Conservation (phyloP, 2,329 filamentous ascomycete genomes). For the Ascochyta koolunga region DNA sequence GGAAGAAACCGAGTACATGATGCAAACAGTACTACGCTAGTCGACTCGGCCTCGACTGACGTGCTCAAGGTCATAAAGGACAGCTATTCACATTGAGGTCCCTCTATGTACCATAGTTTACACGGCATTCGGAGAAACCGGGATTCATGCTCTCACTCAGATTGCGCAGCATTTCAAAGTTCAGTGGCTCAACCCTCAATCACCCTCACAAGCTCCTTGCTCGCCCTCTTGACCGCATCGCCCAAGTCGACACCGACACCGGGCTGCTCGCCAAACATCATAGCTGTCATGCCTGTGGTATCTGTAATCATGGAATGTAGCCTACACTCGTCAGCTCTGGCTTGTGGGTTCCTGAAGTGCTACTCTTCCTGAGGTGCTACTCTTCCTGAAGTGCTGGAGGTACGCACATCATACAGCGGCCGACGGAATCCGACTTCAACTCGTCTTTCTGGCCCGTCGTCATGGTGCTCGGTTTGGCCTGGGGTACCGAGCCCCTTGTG, state of each 20-base stretch:
- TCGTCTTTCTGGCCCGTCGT: slow-evolving; percentile 14
- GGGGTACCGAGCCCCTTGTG: slow-evolving; percentile 12
- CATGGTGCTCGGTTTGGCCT: slow-evolving; percentile 11
- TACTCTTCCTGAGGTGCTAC: no score
- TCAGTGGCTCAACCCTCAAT: background rate
- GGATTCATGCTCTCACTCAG: no score
- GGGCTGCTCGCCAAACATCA: slow-evolving; percentile 18
- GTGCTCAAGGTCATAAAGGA: no score
- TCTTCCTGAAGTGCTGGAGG: background rate
- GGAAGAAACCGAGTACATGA: no score
- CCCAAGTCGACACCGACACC: slow-evolving; percentile 16
- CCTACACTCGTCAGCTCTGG: background rate
- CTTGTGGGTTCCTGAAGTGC: no score
- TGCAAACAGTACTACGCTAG: no score
- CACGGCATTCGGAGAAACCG: background rate
- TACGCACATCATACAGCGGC: slow-evolving; percentile 17
- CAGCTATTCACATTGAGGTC: no score
- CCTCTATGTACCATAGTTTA: no score
- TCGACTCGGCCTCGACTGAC: no score
- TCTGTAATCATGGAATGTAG: slow-evolving; percentile 17
- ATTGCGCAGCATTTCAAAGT: no score
- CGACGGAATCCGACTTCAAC: slow-evolving; percentile 17
- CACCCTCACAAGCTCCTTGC: background rate
- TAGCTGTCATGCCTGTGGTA: slow-evolving; percentile 7
- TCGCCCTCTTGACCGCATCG: slow-evolving; percentile 16